phyloP scores from a whole-genome alignment of 2,329 filamentous ascomycete genomes.

The Cryphonectria parasitica region DNA sequence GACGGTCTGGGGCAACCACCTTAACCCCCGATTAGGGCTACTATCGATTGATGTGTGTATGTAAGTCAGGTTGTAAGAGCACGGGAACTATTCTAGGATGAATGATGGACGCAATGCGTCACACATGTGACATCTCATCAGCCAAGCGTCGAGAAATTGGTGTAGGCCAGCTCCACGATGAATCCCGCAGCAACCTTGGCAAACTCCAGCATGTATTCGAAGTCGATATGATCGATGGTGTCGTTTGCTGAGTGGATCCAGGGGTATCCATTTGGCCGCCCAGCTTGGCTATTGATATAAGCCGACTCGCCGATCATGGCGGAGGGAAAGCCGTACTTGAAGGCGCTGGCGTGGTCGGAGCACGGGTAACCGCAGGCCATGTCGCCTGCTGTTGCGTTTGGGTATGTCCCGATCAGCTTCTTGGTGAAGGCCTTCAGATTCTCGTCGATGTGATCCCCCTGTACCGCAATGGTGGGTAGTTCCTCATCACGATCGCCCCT shows the following conservation, averaged over 20 bases:
- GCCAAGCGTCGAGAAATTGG: slow-evolving; percentile 7
- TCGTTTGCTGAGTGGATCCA: slow-evolving; percentile 17
- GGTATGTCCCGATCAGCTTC: slow-evolving; percentile 14
- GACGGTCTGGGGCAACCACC: background rate
- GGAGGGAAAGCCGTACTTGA: slow-evolving; percentile 11
- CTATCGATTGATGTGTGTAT: background rate
- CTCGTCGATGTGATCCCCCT: slow-evolving; percentile 12
- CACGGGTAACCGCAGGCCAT: slow-evolving; percentile 15
- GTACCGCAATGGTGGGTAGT: slow-evolving; percentile 11
- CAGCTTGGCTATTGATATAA: background rate
- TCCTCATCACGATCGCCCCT: background rate
- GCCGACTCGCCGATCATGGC: slow-evolving; percentile 20
- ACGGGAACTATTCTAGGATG: background rate
- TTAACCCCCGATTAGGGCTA: background rate
- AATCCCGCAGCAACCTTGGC: slow-evolving; percentile 17
- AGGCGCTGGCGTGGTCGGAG: slow-evolving; percentile 22
- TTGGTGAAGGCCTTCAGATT: slow-evolving; percentile 21
- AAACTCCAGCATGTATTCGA: slow-evolving; percentile 23
- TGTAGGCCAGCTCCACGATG: slow-evolving; percentile 19
- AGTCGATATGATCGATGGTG: slow-evolving; percentile 19
- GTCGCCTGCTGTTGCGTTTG: slow-evolving; percentile 10
- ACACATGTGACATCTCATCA: background rate
- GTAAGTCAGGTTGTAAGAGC: background rate
- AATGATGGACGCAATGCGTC: too few relatives aligned
- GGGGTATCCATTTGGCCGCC: slow-evolving; percentile 5